Conservation (phyloP, 148 eudicot species). For the Dianthus caryophyllus region DNA sequence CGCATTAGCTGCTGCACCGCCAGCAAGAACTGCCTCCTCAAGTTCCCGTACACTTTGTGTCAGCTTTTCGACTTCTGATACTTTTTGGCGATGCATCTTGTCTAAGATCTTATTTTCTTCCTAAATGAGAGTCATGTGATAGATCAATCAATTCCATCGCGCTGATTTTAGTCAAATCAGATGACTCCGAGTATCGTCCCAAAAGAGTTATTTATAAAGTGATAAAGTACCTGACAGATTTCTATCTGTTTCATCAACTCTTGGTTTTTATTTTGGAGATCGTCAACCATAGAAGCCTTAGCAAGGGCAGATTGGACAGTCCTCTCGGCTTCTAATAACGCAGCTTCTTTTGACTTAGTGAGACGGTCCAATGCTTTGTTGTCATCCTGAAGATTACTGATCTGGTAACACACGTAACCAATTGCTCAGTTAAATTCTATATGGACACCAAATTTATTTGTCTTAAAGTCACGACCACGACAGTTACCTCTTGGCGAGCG, state of each 20-base stretch:
- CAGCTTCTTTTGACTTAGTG: slow-evolving; percentile 92
- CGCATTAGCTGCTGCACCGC: slow-evolving; percentile 98
- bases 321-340: slow-evolving; percentile 86
- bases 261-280: slow-evolving; percentile 89
- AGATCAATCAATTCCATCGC: slow-evolving; percentile 7
- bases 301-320: slow-evolving; percentile 75
- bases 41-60: slow-evolving; percentile 86
- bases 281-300: slow-evolving; percentile 92
- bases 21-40: slow-evolving; percentile 97
- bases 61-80: slow-evolving; percentile 88
- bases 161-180: slow-evolving; percentile 1
- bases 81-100: slow-evolving; percentile 90
- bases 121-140: slow-evolving; percentile 33
- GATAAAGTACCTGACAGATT: slow-evolving; percentile 77
- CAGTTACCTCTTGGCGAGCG: slow-evolving; percentile 30
- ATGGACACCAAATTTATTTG: neutral
- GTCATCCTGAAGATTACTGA: slow-evolving; percentile 89
- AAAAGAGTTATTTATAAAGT: neutral
- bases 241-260: slow-evolving; percentile 92
- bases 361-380: slow-evolving; percentile 95
- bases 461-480: neutral
- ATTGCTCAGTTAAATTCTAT: slow-evolving; percentile 6
- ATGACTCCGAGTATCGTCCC: neutral
- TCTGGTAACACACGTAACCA: slow-evolving; percentile 33
- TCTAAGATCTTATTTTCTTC: slow-evolving; percentile 92